Percentiles rank a stretch among this genome's conserved stretches.
These are phyloP conservation scores for Lepidopterella palustris DNA, from an alignment of 495 filamentous ascomycete genomes.

Conservation along the genomic window DNA sequence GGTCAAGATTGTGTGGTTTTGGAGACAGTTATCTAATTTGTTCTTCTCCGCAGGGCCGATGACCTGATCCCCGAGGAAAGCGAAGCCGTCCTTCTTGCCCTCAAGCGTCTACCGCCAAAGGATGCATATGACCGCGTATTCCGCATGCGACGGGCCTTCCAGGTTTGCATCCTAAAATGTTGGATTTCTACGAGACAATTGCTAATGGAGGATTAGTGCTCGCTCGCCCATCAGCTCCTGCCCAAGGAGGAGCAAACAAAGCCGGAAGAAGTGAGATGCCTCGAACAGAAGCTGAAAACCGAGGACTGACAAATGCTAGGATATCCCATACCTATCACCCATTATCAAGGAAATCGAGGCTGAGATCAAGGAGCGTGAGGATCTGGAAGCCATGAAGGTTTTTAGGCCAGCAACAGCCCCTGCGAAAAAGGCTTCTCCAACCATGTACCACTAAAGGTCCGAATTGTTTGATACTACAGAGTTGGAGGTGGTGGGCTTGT, in stretches of 20 bases:
- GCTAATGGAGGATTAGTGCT: conserved; percentile 54
- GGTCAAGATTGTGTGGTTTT: background rate
- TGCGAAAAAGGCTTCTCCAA: conserved; percentile 33
- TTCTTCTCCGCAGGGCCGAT: conserved; percentile 58
- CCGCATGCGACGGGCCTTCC: conserved; percentile 73
- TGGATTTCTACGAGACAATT: background rate
- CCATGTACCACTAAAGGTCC: conserved; percentile 8
- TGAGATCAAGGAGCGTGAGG: conserved; percentile 71
- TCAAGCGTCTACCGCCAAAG: conserved; percentile 85
- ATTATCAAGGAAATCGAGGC: conserved; percentile 79
- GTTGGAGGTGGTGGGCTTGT: conserved; percentile 5
- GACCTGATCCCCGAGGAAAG: conserved; percentile 88
- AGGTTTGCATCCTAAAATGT: background rate
- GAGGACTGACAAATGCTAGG: conserved; percentile 44
- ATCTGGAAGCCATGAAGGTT: conserved; percentile 74
- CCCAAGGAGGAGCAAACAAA: conserved; percentile 77
- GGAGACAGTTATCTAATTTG: conserved; percentile 15
- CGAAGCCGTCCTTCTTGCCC: conserved; percentile 74
- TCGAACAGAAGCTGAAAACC: background rate
- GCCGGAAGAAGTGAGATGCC: conserved; percentile 56
- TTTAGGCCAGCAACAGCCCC: conserved; percentile 20
- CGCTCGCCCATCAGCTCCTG: conserved; percentile 77
- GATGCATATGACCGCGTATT: conserved; percentile 94
- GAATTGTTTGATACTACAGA: conserved; percentile 14
- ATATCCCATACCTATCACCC: conserved; percentile 67